Evolutionary conservation across 78 protist genomes (phyloP).

Genomic region (Guillardia theta): DNA sequence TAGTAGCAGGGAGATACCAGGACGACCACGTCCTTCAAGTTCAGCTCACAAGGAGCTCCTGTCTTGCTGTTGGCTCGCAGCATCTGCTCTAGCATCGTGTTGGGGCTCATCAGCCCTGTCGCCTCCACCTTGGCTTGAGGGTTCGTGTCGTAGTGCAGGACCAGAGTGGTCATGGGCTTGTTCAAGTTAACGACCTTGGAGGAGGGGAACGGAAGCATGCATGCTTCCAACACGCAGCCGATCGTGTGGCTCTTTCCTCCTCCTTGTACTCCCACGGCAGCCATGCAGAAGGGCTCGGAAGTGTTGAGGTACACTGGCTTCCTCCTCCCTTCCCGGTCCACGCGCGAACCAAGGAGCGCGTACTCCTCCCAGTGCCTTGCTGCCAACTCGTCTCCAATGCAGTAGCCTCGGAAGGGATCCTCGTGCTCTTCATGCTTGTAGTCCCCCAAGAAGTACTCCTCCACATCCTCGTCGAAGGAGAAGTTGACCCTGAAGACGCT

Average conservation of each 20-base stretch:
- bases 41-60: not conserved
- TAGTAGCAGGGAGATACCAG: not conserved
- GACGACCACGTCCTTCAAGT: not conserved
- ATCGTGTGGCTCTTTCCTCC: slow-evolving; percentile 19
- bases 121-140: not conserved
- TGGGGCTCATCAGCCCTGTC: not conserved
- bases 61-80: not conserved
- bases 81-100: not conserved
- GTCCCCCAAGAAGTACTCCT: too few relatives aligned
- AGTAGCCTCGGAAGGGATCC: too few relatives aligned
- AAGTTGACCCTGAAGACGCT: too few relatives aligned
- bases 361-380: too few relatives aligned
- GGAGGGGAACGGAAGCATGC: not conserved
- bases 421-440: too few relatives aligned
- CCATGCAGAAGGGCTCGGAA: slow-evolving; percentile 8
- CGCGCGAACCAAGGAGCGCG: too few relatives aligned
- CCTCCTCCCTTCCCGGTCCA: too few relatives aligned
- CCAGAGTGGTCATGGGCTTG: slow-evolving; percentile 14
- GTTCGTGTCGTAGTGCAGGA: not conserved
- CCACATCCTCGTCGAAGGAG: too few relatives aligned
- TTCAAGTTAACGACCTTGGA: not conserved
- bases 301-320: not conserved
- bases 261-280: slow-evolving; percentile 18
- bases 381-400: too few relatives aligned
- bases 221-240: not conserved